phyloP scores from a whole-genome alignment of 1,139 yeast genomes.

The Groenewaldozyma sp. region DNA sequence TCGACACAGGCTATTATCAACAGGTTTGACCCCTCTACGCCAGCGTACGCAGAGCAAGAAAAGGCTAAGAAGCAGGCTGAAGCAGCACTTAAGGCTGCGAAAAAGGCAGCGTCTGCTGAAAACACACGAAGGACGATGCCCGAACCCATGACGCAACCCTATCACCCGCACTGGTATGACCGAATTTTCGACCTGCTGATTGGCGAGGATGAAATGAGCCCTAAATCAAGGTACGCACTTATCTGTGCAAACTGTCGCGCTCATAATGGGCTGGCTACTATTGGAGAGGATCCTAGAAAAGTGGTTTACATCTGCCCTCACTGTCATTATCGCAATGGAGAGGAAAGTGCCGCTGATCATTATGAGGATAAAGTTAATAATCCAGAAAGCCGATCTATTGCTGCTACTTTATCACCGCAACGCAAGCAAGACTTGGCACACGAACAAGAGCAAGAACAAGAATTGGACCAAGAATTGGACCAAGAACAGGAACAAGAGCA shows the following conservation, averaged over 20 bases:
- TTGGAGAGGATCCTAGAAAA: slow-evolving; percentile 46
- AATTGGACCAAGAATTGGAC: background rate
- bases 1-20: slow-evolving; percentile 64
- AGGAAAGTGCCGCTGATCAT: slow-evolving; percentile 1
- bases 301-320: slow-evolving; percentile 62
- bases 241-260: slow-evolving; percentile 55
- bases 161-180: slow-evolving; percentile 33
- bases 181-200: slow-evolving; percentile 43
- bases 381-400: no score
- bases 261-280: slow-evolving; percentile 82
- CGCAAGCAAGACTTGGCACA: background rate
- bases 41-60: background rate
- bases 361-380: no score
- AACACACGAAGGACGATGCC: no score
- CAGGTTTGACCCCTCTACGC: slow-evolving; percentile 37
- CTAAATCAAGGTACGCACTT: slow-evolving; percentile 59
- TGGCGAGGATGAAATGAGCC: slow-evolving; percentile 63
- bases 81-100: slow-evolving; percentile 1
- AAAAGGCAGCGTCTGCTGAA: background rate
- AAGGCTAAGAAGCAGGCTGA: background rate
- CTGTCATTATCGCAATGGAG: slow-evolving; percentile 55
- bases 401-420: no score
- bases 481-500: background rate
- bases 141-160: slow-evolving; percentile 8
- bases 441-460: background rate